Base-by-base conservation (phyloP, 441 rosid genomes). In the Hura crepitans region DNA sequence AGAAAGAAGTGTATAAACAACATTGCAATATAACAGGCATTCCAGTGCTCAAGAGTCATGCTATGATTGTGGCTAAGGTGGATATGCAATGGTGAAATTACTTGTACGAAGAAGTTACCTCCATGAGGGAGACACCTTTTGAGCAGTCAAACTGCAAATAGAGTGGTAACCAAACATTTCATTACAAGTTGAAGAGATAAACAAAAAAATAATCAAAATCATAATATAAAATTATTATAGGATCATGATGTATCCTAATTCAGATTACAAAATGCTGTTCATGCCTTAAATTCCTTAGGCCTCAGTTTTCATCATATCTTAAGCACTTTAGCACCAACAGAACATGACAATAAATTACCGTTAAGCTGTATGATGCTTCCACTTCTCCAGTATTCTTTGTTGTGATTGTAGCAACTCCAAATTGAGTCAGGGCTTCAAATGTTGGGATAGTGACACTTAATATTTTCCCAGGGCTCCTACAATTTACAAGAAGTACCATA, bases 381-480 rank as follows among this genome's bases (percentile, higher is more conserved):
- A 92, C 84, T 81, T 88, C 87, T 80, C 99, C 96, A 0, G 77
- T 90, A 68, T 91, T 95, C 76, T 75, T 79, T 23, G 85, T 78
- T 27, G 88, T 84, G 72, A 95, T 83, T 65, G 89, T 84, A 62
- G 98, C 95, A 59, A 85, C 83, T 78, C 99, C 99, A 65, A 86
- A 86, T 72, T 91, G 98, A 56, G 90, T 81, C 70, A 95, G 92
- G 68, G 97, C 91, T 72, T 92, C 98, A 67, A 92, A 90, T 28
- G 94, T 88, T 13, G 99, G 97, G 69, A 95, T 75, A 23, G 79
- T 82, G 23, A 87, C 75, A 66, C 84, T 86, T 68, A 82, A 65
- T 45, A 95, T 88, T 79, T 89, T 91, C 43, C 98, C 99, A 47
- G 99, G 96, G 66, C 98, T 95, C 92, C 98, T 92, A 70, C 43